Percentiles rank a stretch among this genome's conserved stretches.
phyloP scores from a whole-genome alignment of 1,139 yeast genomes.

The Yamadazyma diospyri region DNA sequence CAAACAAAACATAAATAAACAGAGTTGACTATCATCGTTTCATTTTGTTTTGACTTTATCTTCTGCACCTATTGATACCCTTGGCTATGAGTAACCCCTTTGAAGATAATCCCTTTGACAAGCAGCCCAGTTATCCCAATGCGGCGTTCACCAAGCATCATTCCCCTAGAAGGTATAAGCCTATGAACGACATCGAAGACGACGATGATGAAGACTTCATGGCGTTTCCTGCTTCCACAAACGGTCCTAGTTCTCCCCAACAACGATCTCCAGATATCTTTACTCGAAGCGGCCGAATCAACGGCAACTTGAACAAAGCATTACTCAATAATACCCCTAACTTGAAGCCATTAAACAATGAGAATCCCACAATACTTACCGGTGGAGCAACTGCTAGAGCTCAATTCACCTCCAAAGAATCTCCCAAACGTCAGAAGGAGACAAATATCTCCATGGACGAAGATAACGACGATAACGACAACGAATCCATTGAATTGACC shows the following conservation, averaged over 20 bases:
- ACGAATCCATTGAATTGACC: conserved; percentile 16
- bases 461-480: conserved; percentile 30
- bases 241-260: not conserved
- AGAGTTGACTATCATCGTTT: not conserved
- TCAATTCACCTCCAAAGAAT: conserved; percentile 57
- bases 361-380: conserved; percentile 5
- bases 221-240: conserved; percentile 24
- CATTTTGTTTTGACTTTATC: too few relatives aligned
- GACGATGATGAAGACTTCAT: conserved; percentile 21
- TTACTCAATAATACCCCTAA: conserved; percentile 21
- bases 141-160: conserved; percentile 42
- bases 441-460: conserved; percentile 43
- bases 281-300: conserved; percentile 40
- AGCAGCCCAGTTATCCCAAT: conserved; percentile 30
- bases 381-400: conserved; percentile 43
- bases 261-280: conserved; percentile 44
- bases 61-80: not conserved
- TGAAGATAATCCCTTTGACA: conserved; percentile 36
- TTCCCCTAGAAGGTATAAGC: conserved; percentile 37
- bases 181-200: conserved; percentile 23
- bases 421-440: conserved; percentile 57
- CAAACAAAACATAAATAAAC: conserved; percentile 10
- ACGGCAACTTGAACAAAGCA: conserved; percentile 14
- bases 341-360: conserved; percentile 10
- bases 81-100: conserved; percentile 29